These are phyloP conservation scores for Paragyromitra xinjiangensis DNA, from an alignment of 495 filamentous ascomycete genomes.

Conservation along the genomic window DNA sequence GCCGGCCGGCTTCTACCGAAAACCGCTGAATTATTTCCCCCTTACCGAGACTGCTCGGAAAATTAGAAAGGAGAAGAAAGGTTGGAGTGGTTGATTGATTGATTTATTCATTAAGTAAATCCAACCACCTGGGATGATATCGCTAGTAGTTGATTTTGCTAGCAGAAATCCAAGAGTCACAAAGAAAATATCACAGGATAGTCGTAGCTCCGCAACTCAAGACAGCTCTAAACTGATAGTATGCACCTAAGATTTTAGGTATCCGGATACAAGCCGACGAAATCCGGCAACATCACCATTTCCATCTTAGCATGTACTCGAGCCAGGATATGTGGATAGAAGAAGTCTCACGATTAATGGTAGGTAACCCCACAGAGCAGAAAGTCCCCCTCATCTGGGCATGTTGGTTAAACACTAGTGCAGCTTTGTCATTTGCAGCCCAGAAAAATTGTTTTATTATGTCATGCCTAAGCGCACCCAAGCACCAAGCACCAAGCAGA, in stretches of 20 bases:
- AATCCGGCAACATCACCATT: neutral
- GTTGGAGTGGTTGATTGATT: no score
- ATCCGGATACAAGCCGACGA: neutral
- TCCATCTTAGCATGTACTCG: neutral
- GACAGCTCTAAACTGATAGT: neutral
- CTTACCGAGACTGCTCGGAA: no score
- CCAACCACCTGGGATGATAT: no score
- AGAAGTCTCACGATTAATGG: no score
- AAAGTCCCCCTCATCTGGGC: no score
- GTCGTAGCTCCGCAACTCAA: neutral
- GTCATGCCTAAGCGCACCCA: neutral
- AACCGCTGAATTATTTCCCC: neutral
- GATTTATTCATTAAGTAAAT: no score
- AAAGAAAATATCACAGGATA: neutral
- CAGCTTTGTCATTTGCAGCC: neutral
- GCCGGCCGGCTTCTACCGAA: neutral
- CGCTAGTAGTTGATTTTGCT: no score
- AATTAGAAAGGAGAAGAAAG: no score
- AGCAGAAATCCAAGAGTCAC: no score
- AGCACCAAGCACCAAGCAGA: neutral
- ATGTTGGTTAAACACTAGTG: no score
- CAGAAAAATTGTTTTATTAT: neutral
- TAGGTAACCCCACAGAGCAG: no score
- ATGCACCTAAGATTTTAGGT: neutral
- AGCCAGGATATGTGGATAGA: no score